Evolutionary conservation across 352 stramenopile genomes (phyloP).

Genomic region (Phytophthora hibernalis): DNA sequence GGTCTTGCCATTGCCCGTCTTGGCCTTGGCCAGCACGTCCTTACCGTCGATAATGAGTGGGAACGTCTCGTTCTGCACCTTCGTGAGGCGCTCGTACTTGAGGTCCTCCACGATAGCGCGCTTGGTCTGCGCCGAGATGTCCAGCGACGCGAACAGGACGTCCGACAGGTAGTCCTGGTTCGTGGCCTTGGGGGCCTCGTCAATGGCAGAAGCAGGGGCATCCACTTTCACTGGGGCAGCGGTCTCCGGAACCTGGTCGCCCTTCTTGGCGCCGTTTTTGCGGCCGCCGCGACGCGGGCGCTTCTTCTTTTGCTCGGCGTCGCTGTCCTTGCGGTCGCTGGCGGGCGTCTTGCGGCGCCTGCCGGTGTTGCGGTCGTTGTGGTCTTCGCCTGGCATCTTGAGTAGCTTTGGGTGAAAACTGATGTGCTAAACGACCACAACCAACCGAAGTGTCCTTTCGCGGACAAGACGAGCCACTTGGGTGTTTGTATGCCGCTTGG

Average conservation of each 20-base stretch:
- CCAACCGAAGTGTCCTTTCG: constrained; percentile 26
- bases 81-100: constrained; percentile 89
- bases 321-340: constrained; percentile 47
- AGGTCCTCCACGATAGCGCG: constrained; percentile 84
- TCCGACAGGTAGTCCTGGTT: constrained; percentile 65
- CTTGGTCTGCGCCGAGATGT: constrained; percentile 67
- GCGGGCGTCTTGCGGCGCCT: constrained; percentile 46
- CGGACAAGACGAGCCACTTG: constrained; percentile 25
- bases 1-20: constrained; percentile 93
- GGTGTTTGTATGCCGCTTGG: constrained; percentile 23
- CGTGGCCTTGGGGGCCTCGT: constrained; percentile 23
- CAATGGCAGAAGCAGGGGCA: neutral
- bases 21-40: constrained; percentile 93
- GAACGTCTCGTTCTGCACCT: constrained; percentile 91
- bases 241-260: too few relatives aligned
- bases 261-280: constrained; percentile 30
- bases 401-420: constrained; percentile 19
- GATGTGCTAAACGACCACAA: constrained; percentile 22
- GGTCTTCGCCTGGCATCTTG: constrained; percentile 28
- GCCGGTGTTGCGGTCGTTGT: constrained; percentile 23
- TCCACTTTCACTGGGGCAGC: neutral
- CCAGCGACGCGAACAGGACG: constrained; percentile 58
- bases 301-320: constrained; percentile 66
- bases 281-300: constrained; percentile 53
- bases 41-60: constrained; percentile 70